Evolutionary conservation across 2,329 filamentous ascomycete genomes (phyloP).

Genomic region (Rosellinia necatrix): DNA sequence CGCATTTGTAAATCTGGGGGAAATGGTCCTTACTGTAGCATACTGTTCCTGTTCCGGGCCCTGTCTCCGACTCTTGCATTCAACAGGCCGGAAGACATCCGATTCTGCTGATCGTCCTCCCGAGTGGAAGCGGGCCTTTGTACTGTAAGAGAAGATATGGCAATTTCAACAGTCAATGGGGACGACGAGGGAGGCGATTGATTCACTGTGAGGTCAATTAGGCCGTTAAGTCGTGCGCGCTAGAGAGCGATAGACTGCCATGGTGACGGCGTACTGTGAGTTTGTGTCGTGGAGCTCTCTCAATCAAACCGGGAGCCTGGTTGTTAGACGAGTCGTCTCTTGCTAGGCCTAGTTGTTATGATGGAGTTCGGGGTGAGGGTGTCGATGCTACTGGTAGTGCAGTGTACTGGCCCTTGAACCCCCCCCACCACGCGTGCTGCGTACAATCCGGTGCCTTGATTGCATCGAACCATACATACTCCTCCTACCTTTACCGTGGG

Average conservation of each 20-base stretch:
- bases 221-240: neutral
- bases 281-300: neutral
- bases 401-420: neutral
- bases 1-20: slow-evolving; percentile 39
- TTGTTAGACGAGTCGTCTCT: no score
- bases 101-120: slow-evolving; percentile 19
- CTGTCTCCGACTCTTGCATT: slow-evolving; percentile 36
- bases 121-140: slow-evolving; percentile 27
- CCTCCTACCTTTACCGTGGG: slow-evolving; percentile 5
- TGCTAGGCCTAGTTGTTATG: neutral
- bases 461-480: slow-evolving; percentile 20
- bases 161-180: slow-evolving; percentile 8
- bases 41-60: slow-evolving; percentile 35
- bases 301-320: neutral
- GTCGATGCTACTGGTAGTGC: neutral
- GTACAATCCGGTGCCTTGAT: no score
- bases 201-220: slow-evolving; percentile 7
- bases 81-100: slow-evolving; percentile 36
- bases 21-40: slow-evolving; percentile 27
- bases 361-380: neutral
- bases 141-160: slow-evolving; percentile 19
- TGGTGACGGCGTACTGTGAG: neutral
- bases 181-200: slow-evolving; percentile 1
- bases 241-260: slow-evolving; percentile 3
- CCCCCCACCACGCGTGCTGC: no score